Percentiles rank a stretch among this genome's conserved stretches.
phyloP scores from a whole-genome alignment of 169 alveolate species.

The Plasmodium coatneyi region DNA sequence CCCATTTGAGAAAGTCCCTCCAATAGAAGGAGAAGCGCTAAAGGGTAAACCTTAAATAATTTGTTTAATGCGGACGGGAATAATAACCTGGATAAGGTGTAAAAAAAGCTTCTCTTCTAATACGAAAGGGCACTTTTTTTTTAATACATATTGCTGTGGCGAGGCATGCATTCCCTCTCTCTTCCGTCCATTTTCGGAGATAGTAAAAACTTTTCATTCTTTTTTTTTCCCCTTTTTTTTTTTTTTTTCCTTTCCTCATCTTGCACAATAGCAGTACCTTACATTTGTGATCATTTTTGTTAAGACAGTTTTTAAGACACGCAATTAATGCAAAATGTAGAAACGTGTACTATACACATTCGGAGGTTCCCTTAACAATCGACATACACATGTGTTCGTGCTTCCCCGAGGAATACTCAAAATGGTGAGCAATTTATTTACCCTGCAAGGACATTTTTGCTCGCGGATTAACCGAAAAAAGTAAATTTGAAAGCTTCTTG shows the following conservation, averaged over 20 bases:
- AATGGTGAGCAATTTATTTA: neutral
- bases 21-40: neutral
- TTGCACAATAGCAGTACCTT: neutral
- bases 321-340: neutral
- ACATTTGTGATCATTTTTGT: neutral
- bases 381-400: neutral
- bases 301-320: neutral
- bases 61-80: neutral
- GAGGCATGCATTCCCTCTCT: neutral
- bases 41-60: neutral
- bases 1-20: neutral
- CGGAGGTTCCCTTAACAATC: neutral
- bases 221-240: neutral
- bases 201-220: neutral
- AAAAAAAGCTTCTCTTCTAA: neutral
- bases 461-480: neutral
- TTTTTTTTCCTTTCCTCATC: neutral
- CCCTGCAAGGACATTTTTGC: neutral
- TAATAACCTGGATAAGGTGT: neutral
- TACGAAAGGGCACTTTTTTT: neutral
- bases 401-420: neutral
- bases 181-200: neutral
- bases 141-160: neutral
- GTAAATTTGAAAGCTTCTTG: neutral
- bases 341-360: neutral